Evolutionary conservation across 2,329 filamentous ascomycete species (phyloP), one percentile per base, ranked within the genome.

Genomic region (Alternaria sp.): DNA sequence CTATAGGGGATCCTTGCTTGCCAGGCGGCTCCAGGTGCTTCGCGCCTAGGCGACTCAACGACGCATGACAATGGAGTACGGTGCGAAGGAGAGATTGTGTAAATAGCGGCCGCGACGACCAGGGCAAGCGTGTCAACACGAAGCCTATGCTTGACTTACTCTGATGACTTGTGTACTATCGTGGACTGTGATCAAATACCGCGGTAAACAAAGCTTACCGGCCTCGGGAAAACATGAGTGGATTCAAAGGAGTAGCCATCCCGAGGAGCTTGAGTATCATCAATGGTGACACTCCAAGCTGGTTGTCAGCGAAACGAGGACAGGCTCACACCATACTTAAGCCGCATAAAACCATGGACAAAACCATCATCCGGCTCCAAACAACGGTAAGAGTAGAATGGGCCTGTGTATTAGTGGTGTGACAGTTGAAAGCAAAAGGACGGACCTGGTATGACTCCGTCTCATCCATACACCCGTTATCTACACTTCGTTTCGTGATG

Each of bases 21-120:
- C 14, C 34, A 56, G 17, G 49, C 46, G 58, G 24, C 53, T 60
- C 34, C 37, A 51, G 55, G 57, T 56, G 63, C 61, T 66, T 66
- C 63, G 58, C 41, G 14, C 11, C 39, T 58, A 56, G 56, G 56
- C 59, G 59, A 58, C 39, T 58, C 17, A 39, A 66, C 56, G 33
- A 56, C 58, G 26, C 48, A 49, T 50, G 33, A 51, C 36, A 11
- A 34, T 28, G 24, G 24, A 34, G 21, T 42, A 29, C 17, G 29
- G 37, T 41, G 45, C 33, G 14, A 40, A 44, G 46, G 46, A 24
- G 37, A 17, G 31, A 48, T 46, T 37, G 46, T 21, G 37, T 17
- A 11, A 14, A 21, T 13, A 39, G 24, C 26, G 33, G 23, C 40
- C 40, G 48, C n/a, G 21, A 53, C 31, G 9, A 53, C 31, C 7